Evolutionary conservation across 139 green algal genomes (phyloP).

Genomic region (Chlamydomonas sp.): DNA sequence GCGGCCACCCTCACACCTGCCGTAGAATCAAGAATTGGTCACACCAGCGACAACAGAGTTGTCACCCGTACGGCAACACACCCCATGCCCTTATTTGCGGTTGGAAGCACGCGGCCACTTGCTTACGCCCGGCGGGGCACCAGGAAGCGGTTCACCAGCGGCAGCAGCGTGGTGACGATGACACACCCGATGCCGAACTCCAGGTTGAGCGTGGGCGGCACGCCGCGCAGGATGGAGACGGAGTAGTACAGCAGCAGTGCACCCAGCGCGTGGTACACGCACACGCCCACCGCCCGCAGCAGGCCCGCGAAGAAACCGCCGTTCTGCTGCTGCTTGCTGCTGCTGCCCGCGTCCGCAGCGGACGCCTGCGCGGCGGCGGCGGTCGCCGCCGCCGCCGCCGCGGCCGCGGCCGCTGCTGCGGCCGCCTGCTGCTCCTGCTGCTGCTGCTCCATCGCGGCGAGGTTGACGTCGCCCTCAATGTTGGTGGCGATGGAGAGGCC

Average conservation of each 20-base stretch:
- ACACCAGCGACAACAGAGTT: too few species aligned
- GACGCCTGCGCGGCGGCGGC: neutral
- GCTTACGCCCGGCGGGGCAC: neutral
- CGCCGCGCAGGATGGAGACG: neutral
- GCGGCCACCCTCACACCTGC: too few species aligned
- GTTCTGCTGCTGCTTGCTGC: neutral
- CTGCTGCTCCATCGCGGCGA: neutral
- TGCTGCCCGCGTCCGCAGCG: neutral
- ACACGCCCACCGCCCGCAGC: neutral
- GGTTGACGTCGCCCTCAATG: constrained; percentile 4
- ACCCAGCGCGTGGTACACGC: constrained; percentile 3
- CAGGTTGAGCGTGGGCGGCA: constrained; percentile 12
- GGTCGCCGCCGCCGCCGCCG: neutral
- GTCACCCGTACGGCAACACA: too few species aligned
- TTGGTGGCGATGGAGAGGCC: constrained; percentile 1
- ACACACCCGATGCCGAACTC: constrained; percentile 21
- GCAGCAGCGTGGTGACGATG: constrained; percentile 15
- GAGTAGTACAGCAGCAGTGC: constrained; percentile 36
- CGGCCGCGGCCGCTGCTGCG: neutral
- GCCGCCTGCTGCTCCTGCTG: neutral
- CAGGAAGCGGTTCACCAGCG: constrained; percentile 1
- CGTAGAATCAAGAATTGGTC: too few species aligned
- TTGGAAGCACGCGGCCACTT: neutral
- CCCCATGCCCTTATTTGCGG: too few species aligned
- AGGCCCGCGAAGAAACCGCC: neutral